Base-by-base conservation (phyloP, 2,329 filamentous ascomycete species). In the Helicocarpus griseus region DNA sequence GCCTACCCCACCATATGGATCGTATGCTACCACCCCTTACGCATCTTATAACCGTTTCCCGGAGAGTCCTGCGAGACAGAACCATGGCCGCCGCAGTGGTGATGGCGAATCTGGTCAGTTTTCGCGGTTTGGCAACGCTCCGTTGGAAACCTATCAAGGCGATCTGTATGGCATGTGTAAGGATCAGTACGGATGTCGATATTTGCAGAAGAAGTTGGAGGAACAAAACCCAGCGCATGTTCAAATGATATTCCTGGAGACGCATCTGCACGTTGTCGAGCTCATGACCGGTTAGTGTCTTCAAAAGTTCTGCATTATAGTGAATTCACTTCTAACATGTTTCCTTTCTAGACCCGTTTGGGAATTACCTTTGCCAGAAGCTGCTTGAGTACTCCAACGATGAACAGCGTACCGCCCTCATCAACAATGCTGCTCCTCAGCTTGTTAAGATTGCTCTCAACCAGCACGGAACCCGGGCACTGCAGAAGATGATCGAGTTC, bases 401-500 rank as follows among this genome's bases (percentile, higher is more conserved):
- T 64, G 88, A 95, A 49, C 91, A 98, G 75, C 89, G 93, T 58
- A 97, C 91, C 50, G 82, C 84, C 40, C 80, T 98, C 56, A 94
- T 98, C 61, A 83, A 90, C 69, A 95, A 95, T 61, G 89, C 93
- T 38, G 82, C 89, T 17, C 79, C 83, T 49, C 84, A 91, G 57
- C 87, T 98, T 77, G 89, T 95, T 22, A 85, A 85, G 61, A 96
- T 98, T 64, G 93, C 93, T 24, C 76, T 97, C 54, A 97, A 98
- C 71, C 91, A 96, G 73, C 93, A 98, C 67, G 93, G 93, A 60
- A 98, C 93, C 53, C 84, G 93, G 50, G 93, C 93, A 56, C 74
- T 98, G 53, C 93, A 98, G 74, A 98, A 97, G 79, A 98, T 98
- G 93, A 98, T 98, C 59, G 93, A 98, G 71, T 94, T 88, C 67